Evolutionary conservation across 176 grass and related monocot species (phyloP), one percentile per base, ranked within the genome.

Genomic region (Cenchrus purpureus): DNA sequence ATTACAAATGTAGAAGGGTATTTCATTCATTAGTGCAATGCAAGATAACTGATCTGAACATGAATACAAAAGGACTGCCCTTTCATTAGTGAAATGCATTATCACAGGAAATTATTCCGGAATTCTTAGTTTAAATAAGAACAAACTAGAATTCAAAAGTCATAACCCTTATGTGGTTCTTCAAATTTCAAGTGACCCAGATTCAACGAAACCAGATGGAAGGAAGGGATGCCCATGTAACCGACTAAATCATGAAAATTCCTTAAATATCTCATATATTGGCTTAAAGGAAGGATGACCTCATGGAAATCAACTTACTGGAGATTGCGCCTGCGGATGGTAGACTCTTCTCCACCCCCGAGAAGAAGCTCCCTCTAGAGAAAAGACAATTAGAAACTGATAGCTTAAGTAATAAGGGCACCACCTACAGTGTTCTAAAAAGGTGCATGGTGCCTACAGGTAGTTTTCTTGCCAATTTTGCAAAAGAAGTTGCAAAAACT

Each of bases 361-460:
- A 90, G 86, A 86, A 95, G 87, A 86, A 96, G 97, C 66, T 91
- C 88, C 76, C 93, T 94, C 97, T 96, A 81, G 25, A 85, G 25
- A 88, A 67, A 77, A 28, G 40, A 58, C 65, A 71, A 92, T 71
- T 78, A 78, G 37, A 87, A 86, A 52, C n/a, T 25, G 28, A 89
- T 54, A 68, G 71, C 1, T 81, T 76, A 44, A 82, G 71, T 54
- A 76, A 79, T 20, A 65, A 54, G 19, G 62, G 29, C 17, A 68
- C 25, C 25, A 4, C 1, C 29, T 68, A 37, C 16, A 68, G 22
- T 54, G 49, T 17, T 77, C 32, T 68, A 13, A 74, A 74, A 54
- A 68, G 17, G 19, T 25, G 29, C 12, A 68, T 14, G 46, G 63
- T 68, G 5, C 13, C 46, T 53, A 80, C 50, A 54, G 31, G 29